phyloP scores from a whole-genome alignment of 352 stramenopile genomes.

The Phytophthora colocasiae region DNA sequence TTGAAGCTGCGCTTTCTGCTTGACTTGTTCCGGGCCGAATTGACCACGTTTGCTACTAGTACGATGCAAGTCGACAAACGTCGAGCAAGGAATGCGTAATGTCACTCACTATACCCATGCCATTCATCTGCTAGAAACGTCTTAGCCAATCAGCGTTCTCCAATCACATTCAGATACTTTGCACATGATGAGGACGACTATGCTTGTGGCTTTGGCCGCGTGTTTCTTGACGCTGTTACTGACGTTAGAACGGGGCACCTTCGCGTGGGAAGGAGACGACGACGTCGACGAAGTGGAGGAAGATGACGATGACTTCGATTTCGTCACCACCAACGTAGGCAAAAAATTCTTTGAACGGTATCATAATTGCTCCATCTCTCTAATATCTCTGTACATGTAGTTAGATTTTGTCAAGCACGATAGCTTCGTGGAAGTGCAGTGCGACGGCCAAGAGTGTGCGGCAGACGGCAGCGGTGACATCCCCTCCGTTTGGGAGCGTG shows the following conservation, averaged over 20 bases:
- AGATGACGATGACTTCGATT: constrained; percentile 43
- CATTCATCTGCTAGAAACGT: too few species aligned
- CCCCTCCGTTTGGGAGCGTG: constrained; percentile 49
- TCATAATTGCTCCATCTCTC: not conserved
- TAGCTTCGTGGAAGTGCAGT: constrained; percentile 45
- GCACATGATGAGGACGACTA: too few species aligned
- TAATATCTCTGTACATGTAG: constrained; percentile 15
- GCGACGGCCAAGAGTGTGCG: constrained; percentile 42
- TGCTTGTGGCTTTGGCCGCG: constrained; percentile 23
- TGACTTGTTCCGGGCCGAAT: constrained; percentile 10
- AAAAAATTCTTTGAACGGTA: not conserved
- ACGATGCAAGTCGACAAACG: too few species aligned
- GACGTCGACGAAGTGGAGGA: constrained; percentile 41
- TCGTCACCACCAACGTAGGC: constrained; percentile 40
- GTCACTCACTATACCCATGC: too few species aligned
- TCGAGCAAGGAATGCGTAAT: too few species aligned
- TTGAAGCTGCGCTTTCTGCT: constrained; percentile 4
- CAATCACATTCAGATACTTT: too few species aligned
- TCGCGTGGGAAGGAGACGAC: constrained; percentile 30
- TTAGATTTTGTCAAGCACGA: constrained; percentile 35
- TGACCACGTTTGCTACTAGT: not conserved
- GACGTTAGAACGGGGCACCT: not conserved
- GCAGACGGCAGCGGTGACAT: constrained; percentile 12
- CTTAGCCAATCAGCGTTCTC: too few species aligned
- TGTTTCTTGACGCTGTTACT: constrained; percentile 31